Evolutionary conservation across 169 alveolate species (phyloP).

Genomic region (Eimeria maxima): DNA sequence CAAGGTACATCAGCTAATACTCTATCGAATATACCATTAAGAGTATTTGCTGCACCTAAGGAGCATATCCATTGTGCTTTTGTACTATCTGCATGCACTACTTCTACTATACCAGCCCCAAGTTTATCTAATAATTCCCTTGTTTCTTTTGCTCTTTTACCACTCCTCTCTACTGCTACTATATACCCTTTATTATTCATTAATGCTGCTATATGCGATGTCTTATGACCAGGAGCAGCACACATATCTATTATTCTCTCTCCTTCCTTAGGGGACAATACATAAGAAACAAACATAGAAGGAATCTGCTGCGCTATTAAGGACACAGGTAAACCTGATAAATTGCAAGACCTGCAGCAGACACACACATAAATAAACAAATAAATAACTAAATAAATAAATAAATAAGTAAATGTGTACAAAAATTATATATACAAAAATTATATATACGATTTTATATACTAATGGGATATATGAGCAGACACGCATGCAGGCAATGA

Average conservation of each 20-base stretch:
- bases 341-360: slow-evolving; percentile 50
- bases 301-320: slow-evolving; percentile 78
- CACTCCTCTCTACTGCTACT: slow-evolving; percentile 66
- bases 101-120: slow-evolving; percentile 28
- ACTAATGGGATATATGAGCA: too few relatives aligned
- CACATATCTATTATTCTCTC: slow-evolving; percentile 92
- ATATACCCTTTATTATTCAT: slow-evolving; percentile 30
- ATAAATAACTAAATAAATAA: neutral
- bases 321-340: slow-evolving; percentile 44
- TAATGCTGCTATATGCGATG: slow-evolving; percentile 76
- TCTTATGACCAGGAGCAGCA: slow-evolving; percentile 95
- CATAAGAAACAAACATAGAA: slow-evolving; percentile 29
- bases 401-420: neutral
- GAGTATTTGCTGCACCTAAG: neutral
- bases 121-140: neutral
- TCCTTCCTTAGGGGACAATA: slow-evolving; percentile 70
- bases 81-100: slow-evolving; percentile 68
- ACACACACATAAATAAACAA: neutral
- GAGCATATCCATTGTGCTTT: slow-evolving; percentile 53
- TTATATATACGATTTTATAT: too few relatives aligned
- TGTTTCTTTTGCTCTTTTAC: slow-evolving; percentile 30
- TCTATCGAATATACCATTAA: slow-evolving; percentile 89
- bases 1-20: slow-evolving; percentile 97
- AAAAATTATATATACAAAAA: neutral
- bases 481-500: too few relatives aligned